These are phyloP conservation scores for Limtongozyma cylindracea DNA, from an alignment of 805 yeast genomes.

Conservation along the genomic window DNA sequence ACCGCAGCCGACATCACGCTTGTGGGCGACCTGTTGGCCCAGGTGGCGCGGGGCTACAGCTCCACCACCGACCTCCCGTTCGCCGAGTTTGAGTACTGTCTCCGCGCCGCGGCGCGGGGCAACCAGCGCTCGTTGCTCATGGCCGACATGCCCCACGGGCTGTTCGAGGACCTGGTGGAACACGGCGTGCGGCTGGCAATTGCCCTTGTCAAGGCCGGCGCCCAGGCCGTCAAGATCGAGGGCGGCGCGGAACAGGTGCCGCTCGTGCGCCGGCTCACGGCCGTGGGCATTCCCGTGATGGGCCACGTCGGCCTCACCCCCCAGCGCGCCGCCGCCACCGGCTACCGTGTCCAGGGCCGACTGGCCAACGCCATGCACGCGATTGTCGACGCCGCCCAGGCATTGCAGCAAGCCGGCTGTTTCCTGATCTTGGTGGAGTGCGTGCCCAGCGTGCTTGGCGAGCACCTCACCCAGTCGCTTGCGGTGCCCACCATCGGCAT, in stretches of 20 bases:
- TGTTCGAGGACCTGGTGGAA: constrained; percentile 37
- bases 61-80: constrained; percentile 54
- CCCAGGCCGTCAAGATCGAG: constrained; percentile 64
- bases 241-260: constrained; percentile 35
- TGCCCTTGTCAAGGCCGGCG: constrained; percentile 24
- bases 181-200: constrained; percentile 40
- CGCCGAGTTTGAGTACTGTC: constrained; percentile 60
- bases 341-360: constrained; percentile 72
- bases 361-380: constrained; percentile 23
- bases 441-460: constrained; percentile 51
- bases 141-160: constrained; percentile 79
- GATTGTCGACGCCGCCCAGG: constrained; percentile 40
- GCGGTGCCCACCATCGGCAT: constrained; percentile 77
- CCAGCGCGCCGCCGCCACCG: constrained; percentile 60
- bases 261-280: constrained; percentile 27
- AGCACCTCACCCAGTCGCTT: constrained; percentile 30
- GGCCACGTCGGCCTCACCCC: constrained; percentile 92
- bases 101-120: constrained; percentile 56
- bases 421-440: constrained; percentile 64
- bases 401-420: constrained; percentile 53
- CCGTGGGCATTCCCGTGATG: constrained; percentile 66
- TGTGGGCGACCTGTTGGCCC: constrained; percentile 83
- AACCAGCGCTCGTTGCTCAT: constrained; percentile 36
- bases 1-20: constrained; percentile 44
- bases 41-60: constrained; percentile 68